These are phyloP conservation scores for Moesziomyces aphidis DNA, from an alignment of 1,284 basidiomycete genomes.

Conservation along the genomic window DNA sequence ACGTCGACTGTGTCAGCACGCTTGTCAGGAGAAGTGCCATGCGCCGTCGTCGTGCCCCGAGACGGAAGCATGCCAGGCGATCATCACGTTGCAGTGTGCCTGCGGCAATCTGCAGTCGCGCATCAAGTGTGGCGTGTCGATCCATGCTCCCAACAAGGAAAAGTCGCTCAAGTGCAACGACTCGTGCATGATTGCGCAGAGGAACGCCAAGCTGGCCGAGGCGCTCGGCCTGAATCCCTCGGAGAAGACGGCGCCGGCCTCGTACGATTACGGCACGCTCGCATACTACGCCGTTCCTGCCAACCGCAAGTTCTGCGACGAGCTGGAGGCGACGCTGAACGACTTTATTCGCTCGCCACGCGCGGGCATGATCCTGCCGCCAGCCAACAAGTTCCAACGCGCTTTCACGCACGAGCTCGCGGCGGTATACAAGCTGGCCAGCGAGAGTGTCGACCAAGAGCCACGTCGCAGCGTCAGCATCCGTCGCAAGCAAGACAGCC, in stretches of 20 bases:
- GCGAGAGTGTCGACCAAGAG: conserved; percentile 58
- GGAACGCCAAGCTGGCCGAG: conserved; percentile 65
- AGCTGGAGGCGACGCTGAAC: conserved; percentile 56
- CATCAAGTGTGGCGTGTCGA: conserved; percentile 53
- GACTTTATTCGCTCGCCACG: conserved; percentile 65
- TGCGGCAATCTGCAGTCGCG: conserved; percentile 63
- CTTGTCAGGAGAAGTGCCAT: conserved; percentile 61
- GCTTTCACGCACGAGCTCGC: conserved; percentile 62
- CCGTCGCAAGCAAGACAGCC: conserved; percentile 55
- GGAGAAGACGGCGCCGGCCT: conserved; percentile 41
- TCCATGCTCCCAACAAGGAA: conserved; percentile 45
- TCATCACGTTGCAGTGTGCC: conserved; percentile 58
- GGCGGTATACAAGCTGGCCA: conserved; percentile 51
- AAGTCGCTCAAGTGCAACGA: conserved; percentile 63
- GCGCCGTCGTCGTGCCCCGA: conserved; percentile 63
- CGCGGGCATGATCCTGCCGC: conserved; percentile 55
- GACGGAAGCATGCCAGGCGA: conserved; percentile 57
- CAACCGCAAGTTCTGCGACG: conserved; percentile 56
- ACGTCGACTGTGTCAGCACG: conserved; percentile 58
- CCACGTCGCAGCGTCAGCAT: conserved; percentile 58
- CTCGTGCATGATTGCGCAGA: conserved; percentile 61
- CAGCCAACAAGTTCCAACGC: conserved; percentile 51
- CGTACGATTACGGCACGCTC: conserved; percentile 49
- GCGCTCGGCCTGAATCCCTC: conserved; percentile 61
- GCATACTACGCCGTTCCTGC: conserved; percentile 48